Evolutionary conservation across 2,329 filamentous ascomycete genomes (phyloP), one percentile per base, ranked within the genome.

Genomic region (Magnaporthales sp.): DNA sequence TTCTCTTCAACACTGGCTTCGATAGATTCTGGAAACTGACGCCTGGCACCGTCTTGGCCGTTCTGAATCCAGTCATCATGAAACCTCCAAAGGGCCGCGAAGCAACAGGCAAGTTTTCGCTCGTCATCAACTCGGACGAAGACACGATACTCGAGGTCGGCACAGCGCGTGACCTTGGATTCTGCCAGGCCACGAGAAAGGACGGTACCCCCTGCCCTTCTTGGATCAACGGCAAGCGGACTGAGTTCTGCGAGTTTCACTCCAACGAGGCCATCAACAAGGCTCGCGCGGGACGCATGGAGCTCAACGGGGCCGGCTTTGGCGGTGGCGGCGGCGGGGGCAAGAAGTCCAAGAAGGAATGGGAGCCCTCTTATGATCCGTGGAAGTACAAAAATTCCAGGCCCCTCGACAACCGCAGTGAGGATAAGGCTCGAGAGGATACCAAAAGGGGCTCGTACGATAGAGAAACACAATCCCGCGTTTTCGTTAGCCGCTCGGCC

Each of bases 111-210:
- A 87, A 88, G 32, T 99, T 98, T 78, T 92, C 89, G 64, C 82
- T 99, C 4, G 91, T 92, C 15, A 85, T 99, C 69, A 91, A 90
- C 68, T 94, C 91, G 62, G 92, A 91, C 46, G 91, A 90, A 38
- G 95, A 99, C 74, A 94, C 89, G 0, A 87, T 99, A 46, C 85
- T 99, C 15, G 96, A 99, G 75, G 86, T 99, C 65, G 95, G 96
- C 54, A 86, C 83, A 26, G 87, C 93, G 11, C 85, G 93, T 63
- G 94, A 99, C 76, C 80, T 99, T 2, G 93, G 91, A 1, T 96
- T 90, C 75, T 99, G 95, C 78, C 92, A 93, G 74, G 87, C 89
- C 7, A 80, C 92, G 69, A 92, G 91, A 75, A 94, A 91, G 73
- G 92, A 97, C 74, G 94, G 95, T 54, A 85, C 91, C 67, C 80